Base-by-base conservation (phyloP, 73 alveolate species). In the Breviolum minutum region DNA sequence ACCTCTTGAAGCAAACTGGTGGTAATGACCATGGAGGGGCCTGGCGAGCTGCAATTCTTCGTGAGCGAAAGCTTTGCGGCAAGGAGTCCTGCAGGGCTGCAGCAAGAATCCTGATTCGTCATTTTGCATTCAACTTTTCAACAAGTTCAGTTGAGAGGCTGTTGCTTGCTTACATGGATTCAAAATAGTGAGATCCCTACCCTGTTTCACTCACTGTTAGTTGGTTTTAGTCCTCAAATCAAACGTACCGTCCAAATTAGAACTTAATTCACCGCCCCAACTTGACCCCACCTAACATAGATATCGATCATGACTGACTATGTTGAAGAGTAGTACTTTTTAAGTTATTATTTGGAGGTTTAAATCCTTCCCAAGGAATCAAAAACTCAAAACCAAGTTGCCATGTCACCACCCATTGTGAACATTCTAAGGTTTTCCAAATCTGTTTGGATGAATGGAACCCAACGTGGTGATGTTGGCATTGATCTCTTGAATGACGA, bases 11-110 rank as follows among this genome's bases (percentile, higher is more conserved):
- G 16, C 66, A 24, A 12, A 13, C 40, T 22, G 90, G 40, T 5
- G 90, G 54, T 20, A 13, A 7, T 11, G 68, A 54, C 40, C 8
- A 27, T 7, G 8, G 20, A 7, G 48, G 5, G 2, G 90, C 90
- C 66, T 81, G 90, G 90, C 40, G 24, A 40, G 71, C 27, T 14
- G 90, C 90, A 27, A 40, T 81, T 69, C 26, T 22, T 32, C 26
- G 90, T 10, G 90, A 81, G 90, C 66, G 90, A 29, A 81, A 81
- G 19, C 71, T 81, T 1, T 81, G 90, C 16, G 90, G 90, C 4
- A 30, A 66, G 6, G 17, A 16, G 2, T n/a, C 90, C 90, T 81
- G 90, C 22, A 19, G 17, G 71, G 30, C 14, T 12, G 71, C 90
- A 20, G 70, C 48, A 13, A 71, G 5, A 13, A 81, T 81, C 0